phyloP scores from a whole-genome alignment of 768 basidiomycete genomes.

The Heimioporus sp. region DNA sequence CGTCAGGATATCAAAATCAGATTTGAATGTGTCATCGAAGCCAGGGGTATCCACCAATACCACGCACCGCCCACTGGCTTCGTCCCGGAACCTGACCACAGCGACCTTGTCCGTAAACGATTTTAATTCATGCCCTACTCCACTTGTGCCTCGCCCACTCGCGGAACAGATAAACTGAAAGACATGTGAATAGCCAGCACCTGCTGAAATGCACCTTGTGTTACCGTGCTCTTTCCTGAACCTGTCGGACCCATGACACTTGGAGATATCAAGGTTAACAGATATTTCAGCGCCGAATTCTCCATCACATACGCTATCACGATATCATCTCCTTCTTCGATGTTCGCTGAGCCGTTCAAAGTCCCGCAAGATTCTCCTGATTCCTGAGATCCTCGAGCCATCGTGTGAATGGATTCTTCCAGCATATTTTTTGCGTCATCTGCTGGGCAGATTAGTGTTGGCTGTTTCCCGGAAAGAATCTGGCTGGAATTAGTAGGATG shows the following conservation, averaged over 20 bases:
- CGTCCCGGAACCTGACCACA: constrained; percentile 4
- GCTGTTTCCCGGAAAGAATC: too few species aligned
- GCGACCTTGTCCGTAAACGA: constrained; percentile 10
- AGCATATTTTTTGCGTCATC: too few species aligned
- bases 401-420: too few species aligned
- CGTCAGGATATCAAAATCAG: constrained; percentile 15
- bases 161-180: constrained; percentile 10
- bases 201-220: neutral
- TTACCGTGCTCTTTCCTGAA: constrained; percentile 12
- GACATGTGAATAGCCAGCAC: neutral
- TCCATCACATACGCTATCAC: constrained; percentile 14
- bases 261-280: too few species aligned
- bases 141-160: neutral
- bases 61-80: neutral
- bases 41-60: constrained; percentile 27
- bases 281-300: neutral
- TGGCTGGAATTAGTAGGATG: too few species aligned
- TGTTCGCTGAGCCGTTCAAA: too few species aligned
- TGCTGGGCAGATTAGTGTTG: too few species aligned
- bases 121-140: constrained; percentile 3
- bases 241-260: constrained; percentile 23
- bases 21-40: constrained; percentile 18
- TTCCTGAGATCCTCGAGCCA: too few species aligned
- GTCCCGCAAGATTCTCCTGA: too few species aligned
- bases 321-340: neutral